Conservation (phyloP, 2,329 filamentous ascomycete genomes). For the Aureobasidium sp. region DNA sequence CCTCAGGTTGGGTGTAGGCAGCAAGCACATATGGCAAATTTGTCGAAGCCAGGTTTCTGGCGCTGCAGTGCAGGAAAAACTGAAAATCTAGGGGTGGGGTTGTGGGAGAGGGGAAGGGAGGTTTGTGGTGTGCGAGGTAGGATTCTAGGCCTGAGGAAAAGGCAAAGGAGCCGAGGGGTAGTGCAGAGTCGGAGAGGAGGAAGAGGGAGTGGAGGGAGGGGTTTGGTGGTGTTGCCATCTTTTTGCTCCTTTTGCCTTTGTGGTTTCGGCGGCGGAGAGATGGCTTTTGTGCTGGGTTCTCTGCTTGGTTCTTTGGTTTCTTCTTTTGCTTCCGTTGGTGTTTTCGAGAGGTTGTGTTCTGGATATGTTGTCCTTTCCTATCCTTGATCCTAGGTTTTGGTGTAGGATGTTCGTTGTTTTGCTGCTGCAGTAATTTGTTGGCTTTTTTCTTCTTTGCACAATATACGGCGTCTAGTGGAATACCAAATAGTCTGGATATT, state of each 20-base stretch:
- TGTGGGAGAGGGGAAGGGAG: slow-evolving; percentile 23
- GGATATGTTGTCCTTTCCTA: background rate
- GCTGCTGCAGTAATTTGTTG: too few relatives aligned
- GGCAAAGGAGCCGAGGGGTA: slow-evolving; percentile 79
- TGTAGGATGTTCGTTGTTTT: too few relatives aligned
- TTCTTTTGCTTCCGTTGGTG: background rate
- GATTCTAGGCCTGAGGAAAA: slow-evolving; percentile 80
- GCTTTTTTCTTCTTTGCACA: too few relatives aligned
- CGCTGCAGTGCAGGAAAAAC: slow-evolving; percentile 62
- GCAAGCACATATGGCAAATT: slow-evolving; percentile 69
- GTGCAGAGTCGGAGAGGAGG: slow-evolving; percentile 71
- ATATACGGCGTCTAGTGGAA: too few relatives aligned
- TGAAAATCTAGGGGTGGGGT: slow-evolving; percentile 43
- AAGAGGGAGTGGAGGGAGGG: slow-evolving; percentile 59
- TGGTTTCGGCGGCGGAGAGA: too few relatives aligned
- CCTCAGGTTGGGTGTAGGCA: slow-evolving; percentile 50
- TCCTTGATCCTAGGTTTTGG: background rate
- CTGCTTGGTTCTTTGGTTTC: background rate
- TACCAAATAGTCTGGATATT: background rate
- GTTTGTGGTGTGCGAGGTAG: slow-evolving; percentile 59
- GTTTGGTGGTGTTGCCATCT: background rate
- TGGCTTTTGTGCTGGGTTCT: background rate
- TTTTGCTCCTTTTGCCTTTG: too few relatives aligned
- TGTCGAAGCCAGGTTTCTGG: slow-evolving; percentile 64
- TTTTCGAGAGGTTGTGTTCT: background rate